Percentiles rank a stretch among this genome's conserved stretches.
phyloP scores from a whole-genome alignment of 129 eudicot genomes.

The Glebionis coronaria region DNA sequence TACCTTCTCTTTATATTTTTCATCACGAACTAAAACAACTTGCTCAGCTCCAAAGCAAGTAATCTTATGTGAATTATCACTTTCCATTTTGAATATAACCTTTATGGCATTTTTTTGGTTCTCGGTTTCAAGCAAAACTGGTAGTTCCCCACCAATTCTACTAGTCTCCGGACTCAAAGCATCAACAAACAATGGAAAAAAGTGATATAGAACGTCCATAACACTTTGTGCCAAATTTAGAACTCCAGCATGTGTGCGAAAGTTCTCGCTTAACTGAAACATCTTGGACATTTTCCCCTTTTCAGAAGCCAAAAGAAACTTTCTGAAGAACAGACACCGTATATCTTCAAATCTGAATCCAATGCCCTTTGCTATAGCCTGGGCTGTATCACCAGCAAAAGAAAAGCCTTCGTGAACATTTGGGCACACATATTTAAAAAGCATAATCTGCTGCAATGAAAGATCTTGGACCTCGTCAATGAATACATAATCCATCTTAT shows the following conservation, averaged over 20 bases:
- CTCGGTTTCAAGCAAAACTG: slow-evolving; percentile 56
- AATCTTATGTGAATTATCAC: slow-evolving; percentile 25
- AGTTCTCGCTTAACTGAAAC: slow-evolving; percentile 52
- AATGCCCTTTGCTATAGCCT: slow-evolving; percentile 77
- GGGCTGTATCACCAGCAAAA: slow-evolving; percentile 85
- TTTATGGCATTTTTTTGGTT: slow-evolving; percentile 43
- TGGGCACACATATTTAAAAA: slow-evolving; percentile 59
- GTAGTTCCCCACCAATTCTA: slow-evolving; percentile 58
- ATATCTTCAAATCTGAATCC: slow-evolving; percentile 81
- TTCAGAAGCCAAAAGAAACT: slow-evolving; percentile 43
- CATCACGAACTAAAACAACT: slow-evolving; percentile 71
- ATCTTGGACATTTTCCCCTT: slow-evolving; percentile 55
- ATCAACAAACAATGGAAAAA: slow-evolving; percentile 59
- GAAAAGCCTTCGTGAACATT: slow-evolving; percentile 82
- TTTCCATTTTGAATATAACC: slow-evolving; percentile 48
- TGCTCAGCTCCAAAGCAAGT: slow-evolving; percentile 77
- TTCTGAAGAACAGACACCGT: slow-evolving; percentile 48
- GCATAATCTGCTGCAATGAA: slow-evolving; percentile 62
- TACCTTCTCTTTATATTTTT: slow-evolving; percentile 43
- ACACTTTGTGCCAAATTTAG: slow-evolving; percentile 75
- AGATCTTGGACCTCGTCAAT: slow-evolving; percentile 90
- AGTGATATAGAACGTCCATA: slow-evolving; percentile 50
- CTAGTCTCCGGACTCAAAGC: slow-evolving; percentile 60
- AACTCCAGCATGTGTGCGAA: slow-evolving; percentile 69
- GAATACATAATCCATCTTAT: slow-evolving; percentile 61